Evolutionary conservation across 2,329 filamentous ascomycete genomes (phyloP).

Genomic region (Periconia digitata): DNA sequence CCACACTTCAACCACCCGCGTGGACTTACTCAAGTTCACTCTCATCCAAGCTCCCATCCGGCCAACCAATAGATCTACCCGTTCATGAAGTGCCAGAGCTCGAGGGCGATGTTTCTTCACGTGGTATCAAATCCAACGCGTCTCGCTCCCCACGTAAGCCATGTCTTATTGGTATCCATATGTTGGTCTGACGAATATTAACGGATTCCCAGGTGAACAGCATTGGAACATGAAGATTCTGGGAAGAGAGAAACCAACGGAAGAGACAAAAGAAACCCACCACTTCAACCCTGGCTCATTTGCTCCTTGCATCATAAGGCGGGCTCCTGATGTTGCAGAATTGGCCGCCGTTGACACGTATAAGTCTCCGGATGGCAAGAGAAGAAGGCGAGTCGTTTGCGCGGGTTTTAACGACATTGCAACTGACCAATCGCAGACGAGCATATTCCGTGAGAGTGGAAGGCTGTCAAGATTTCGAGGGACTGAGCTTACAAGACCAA

Average conservation of each 20-base stretch:
- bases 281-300: slow-evolving; percentile 28
- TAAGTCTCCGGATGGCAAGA: not conserved
- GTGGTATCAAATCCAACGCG: slow-evolving; percentile 28
- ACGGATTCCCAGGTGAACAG: slow-evolving; percentile 27
- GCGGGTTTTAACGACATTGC: not conserved
- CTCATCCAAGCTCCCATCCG: slow-evolving; percentile 34
- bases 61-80: slow-evolving; percentile 30
- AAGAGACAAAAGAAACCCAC: slow-evolving; percentile 25
- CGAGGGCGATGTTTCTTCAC: slow-evolving; percentile 33
- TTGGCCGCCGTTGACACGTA: not conserved
- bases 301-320: slow-evolving; percentile 22
- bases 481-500: slow-evolving; percentile 21
- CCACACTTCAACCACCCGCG: slow-evolving; percentile 28
- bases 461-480: slow-evolving; percentile 22
- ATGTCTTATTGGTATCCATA: not conserved
- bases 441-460: slow-evolving; percentile 20
- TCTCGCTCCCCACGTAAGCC: slow-evolving; percentile 32
- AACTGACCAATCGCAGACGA: slow-evolving; percentile 6
- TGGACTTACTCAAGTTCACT: slow-evolving; percentile 36
- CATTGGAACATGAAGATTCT: slow-evolving; percentile 26
- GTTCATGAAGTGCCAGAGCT: slow-evolving; percentile 31
- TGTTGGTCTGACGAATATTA: slow-evolving; percentile 6
- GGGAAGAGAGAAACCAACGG: slow-evolving; percentile 20
- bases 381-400: not conserved
- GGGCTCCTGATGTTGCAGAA: not conserved